Base-by-base conservation (phyloP, 177 flowering plant genomes). In the Vitis hybrid region DNA sequence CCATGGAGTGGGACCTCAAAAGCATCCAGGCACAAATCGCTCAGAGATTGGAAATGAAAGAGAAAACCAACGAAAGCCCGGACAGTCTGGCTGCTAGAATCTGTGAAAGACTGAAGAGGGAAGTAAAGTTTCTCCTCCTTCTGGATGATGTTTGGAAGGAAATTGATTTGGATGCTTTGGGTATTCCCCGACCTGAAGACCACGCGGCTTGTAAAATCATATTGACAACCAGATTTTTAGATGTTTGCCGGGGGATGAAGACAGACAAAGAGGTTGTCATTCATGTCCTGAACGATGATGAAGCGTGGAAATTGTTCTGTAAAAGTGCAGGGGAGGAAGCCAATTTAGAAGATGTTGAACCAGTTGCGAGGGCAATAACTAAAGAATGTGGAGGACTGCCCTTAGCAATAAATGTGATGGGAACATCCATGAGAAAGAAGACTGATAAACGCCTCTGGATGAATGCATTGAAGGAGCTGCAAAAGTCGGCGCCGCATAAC, bases 131-230 rank as follows among this genome's bases (percentile, higher is more conserved):
- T 18, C 67, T 77, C 6, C 32, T 77, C 23, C 64, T 80, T 45
- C 32, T 80, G 11, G 83, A 80, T 73, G 80, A 78, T 75, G 61
- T 80, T 17, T 80, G 80, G 79, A 62, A 64, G 49, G 19, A n/a
- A 11, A 30, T 70, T 18, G 68, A 70, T 56, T 54, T 71, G 64
- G 74, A 71, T 21, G 14, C 2, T 23, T 14, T 75, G n/a, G 78
- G 74, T 6, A 18, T 75, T 11, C 78, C 74, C 17, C 65, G n/a
- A 17, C 52, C 52, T 19, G 61, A 65, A n/a, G 55, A 4, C 2
- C 65, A 58, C 12, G 10, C 2, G 6, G 66, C 66, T 9, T 56
- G 17, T 15, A 75, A 71, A 64, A 71, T 71, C 62, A 56, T 75
- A 10, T 15, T 75, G 26, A 71, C 78, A 4, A 10, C 74, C 34